phyloP scores from a whole-genome alignment of 345 rosid species.

The Pseudoturritis turrita region DNA sequence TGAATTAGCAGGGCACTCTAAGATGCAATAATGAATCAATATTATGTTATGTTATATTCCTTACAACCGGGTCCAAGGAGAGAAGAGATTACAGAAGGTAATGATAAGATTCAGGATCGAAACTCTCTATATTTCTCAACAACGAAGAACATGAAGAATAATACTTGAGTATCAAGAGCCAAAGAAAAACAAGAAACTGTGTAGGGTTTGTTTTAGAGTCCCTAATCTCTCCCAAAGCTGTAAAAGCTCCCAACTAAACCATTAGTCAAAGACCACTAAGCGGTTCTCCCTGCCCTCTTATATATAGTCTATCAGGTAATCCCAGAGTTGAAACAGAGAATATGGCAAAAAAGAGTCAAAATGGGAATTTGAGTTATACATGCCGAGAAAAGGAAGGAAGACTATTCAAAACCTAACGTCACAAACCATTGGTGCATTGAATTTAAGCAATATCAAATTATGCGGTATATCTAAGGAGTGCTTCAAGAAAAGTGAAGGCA shows the following conservation, averaged over 20 bases:
- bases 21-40: slow-evolving; percentile 7
- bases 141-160: background rate
- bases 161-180: background rate
- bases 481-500: slow-evolving; percentile 11
- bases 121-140: background rate
- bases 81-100: background rate
- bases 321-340: background rate
- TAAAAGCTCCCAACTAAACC: background rate
- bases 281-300: background rate
- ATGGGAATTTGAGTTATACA: background rate
- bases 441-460: background rate
- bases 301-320: slow-evolving; percentile 6
- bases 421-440: slow-evolving; percentile 1
- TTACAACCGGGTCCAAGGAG: background rate
- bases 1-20: background rate
- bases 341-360: background rate
- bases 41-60: background rate
- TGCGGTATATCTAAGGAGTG: background rate
- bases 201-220: background rate
- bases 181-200: background rate
- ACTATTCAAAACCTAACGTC: background rate
- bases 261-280: background rate
- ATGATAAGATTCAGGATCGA: background rate
- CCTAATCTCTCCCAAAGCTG: background rate
- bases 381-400: background rate